Conservation (phyloP, 352 stramenopile genomes). For the Phytophthora parvispora region DNA sequence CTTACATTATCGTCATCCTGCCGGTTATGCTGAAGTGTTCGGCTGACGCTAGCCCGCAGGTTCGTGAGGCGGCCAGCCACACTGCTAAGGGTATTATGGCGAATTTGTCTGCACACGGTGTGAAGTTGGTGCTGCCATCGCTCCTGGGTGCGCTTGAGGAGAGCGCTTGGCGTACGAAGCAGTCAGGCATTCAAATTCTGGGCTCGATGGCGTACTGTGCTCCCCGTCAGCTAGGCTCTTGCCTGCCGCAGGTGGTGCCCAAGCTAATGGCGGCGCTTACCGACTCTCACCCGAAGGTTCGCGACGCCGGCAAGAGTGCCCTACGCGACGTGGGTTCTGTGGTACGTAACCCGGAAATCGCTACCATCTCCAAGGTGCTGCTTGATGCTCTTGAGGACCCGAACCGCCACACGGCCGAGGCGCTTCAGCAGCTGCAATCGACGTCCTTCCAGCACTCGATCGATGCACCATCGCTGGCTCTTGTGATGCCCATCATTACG, state of each 20-base stretch:
- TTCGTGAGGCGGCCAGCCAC: conserved; percentile 96
- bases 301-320: conserved; percentile 95
- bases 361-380: conserved; percentile 94
- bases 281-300: conserved; percentile 99
- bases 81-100: conserved; percentile 98
- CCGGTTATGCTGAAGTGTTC: conserved; percentile 99
- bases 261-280: conserved; percentile 98
- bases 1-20: conserved; percentile 99
- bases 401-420: conserved; percentile 92
- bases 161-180: conserved; percentile 98
- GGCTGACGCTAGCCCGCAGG: conserved; percentile 96
- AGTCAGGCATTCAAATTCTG: conserved; percentile 98
- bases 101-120: conserved; percentile 98
- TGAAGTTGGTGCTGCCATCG: conserved; percentile 99
- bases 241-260: conserved; percentile 99
- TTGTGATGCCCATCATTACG: conserved; percentile 99
- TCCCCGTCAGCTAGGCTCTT: conserved; percentile 98
- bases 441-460: conserved; percentile 99
- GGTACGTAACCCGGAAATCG: conserved; percentile 99
- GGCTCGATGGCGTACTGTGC: conserved; percentile 98
- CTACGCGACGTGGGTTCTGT: conserved; percentile 98
- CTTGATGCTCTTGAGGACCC: conserved; percentile 98
- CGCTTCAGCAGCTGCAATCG: conserved; percentile 98
- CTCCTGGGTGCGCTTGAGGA: conserved; percentile 97
- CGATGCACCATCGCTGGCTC: conserved; percentile 98